Percentiles rank a stretch among this genome's conserved stretches.
Evolutionary conservation across 177 flowering plant species (phyloP).

Genomic region (Vitis hybrid): DNA sequence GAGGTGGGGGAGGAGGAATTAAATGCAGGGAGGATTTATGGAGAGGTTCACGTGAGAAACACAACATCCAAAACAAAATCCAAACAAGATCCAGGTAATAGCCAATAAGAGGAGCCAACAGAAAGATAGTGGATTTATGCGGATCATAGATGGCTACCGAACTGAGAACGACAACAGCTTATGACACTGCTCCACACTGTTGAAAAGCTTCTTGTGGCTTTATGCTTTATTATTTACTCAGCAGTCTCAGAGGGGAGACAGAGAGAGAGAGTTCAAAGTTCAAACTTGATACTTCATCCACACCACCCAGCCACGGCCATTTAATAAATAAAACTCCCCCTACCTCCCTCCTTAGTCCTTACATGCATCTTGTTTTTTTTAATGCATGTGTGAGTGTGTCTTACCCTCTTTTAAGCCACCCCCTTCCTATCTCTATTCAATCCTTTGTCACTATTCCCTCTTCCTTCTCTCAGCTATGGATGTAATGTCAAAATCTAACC

Average conservation of each 20-base stretch:
- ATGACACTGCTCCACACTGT: slow-evolving; percentile 9
- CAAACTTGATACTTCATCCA: neutral
- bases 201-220: neutral
- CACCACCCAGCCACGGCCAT: neutral
- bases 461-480: slow-evolving; percentile 2
- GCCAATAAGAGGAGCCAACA: slow-evolving; percentile 16
- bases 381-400: too few species aligned
- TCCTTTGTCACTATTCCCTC: slow-evolving; percentile 8
- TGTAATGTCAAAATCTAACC: slow-evolving; percentile 41
- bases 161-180: slow-evolving; percentile 24
- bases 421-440: slow-evolving; percentile 8
- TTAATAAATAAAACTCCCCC: neutral
- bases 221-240: neutral
- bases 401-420: neutral
- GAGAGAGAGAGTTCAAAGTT: neutral
- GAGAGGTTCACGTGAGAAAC: slow-evolving; percentile 37
- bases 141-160: slow-evolving; percentile 12
- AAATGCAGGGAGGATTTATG: slow-evolving; percentile 10
- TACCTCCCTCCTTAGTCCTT: neutral
- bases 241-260: neutral
- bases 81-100: slow-evolving; percentile 33
- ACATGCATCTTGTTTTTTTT: too few species aligned
- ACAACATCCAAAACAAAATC: slow-evolving; percentile 40
- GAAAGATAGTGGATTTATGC: slow-evolving; percentile 13
- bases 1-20: slow-evolving; percentile 10